These are phyloP conservation scores for Turritis glabra DNA, from an alignment of 345 rosid species.

Conservation along the genomic window DNA sequence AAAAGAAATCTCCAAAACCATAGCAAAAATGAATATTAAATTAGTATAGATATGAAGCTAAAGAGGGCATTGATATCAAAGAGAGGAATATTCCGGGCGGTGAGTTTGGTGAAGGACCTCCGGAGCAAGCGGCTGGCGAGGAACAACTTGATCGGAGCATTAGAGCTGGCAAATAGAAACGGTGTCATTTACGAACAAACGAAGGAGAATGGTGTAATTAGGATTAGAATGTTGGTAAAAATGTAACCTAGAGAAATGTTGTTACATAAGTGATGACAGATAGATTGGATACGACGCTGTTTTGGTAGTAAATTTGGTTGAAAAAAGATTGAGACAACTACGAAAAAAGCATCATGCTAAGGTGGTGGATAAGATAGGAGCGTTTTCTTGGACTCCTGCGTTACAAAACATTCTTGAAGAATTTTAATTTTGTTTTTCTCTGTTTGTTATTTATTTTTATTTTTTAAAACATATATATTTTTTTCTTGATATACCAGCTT, in stretches of 20 bases:
- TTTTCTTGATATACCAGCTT: neutral
- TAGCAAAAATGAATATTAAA: too few relatives aligned
- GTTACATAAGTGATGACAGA: constrained; percentile 20
- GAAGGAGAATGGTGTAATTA: constrained; percentile 27
- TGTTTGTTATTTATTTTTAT: neutral
- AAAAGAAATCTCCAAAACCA: neutral
- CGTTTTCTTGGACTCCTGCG: constrained; percentile 50
- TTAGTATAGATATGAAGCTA: neutral
- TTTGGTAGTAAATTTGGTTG: constrained; percentile 65
- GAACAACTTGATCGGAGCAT: neutral
- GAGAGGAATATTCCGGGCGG: constrained; percentile 5
- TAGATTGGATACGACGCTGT: constrained; percentile 60
- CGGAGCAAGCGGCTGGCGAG: neutral
- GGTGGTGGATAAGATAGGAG: constrained; percentile 70
- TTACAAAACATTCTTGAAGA: constrained; percentile 43
- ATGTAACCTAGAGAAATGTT: constrained; percentile 63
- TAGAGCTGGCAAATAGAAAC: neutral
- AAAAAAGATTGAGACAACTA: constrained; percentile 67
- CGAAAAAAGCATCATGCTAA: constrained; percentile 54
- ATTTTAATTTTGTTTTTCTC: neutral
- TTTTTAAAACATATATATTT: neutral
- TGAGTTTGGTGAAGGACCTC: constrained; percentile 3
- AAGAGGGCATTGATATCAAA: constrained; percentile 1
- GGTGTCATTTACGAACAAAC: constrained; percentile 11
- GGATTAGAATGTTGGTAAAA: constrained; percentile 59